Evolutionary conservation across 352 stramenopile genomes (phyloP).

Genomic region (Lagenidium sp.): DNA sequence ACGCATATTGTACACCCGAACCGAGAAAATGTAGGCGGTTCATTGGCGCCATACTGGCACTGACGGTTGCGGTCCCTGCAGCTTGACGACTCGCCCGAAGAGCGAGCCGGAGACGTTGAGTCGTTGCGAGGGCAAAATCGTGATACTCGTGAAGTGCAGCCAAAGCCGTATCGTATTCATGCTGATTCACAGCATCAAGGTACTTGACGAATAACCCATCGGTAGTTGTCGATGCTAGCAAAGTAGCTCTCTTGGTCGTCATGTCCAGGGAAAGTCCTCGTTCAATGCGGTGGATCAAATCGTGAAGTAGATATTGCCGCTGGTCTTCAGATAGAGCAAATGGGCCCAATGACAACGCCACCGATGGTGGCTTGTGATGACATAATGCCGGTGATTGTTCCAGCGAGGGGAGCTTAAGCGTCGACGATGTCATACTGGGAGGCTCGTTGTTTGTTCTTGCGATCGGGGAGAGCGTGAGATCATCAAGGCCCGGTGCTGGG

Average conservation of each 20-base stretch:
- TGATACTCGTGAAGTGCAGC: slow-evolving; percentile 92
- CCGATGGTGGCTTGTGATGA: no score
- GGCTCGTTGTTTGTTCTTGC: slow-evolving; percentile 4
- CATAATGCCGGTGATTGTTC: no score
- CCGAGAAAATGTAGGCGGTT: slow-evolving; percentile 42
- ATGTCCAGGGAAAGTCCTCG: slow-evolving; percentile 9
- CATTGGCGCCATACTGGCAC: slow-evolving; percentile 1
- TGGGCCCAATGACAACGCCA: no score
- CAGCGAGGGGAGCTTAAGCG: no score
- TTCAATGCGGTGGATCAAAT: slow-evolving; percentile 26
- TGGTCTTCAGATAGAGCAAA: slow-evolving; percentile 44
- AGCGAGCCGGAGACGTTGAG: slow-evolving; percentile 3
- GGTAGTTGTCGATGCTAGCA: slow-evolving; percentile 4
- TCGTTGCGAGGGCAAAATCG: slow-evolving; percentile 66
- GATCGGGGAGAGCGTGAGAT: slow-evolving; percentile 15
- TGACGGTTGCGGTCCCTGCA: neutral
- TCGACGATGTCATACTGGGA: slow-evolving; percentile 11
- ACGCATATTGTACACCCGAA: slow-evolving; percentile 84
- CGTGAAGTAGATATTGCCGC: slow-evolving; percentile 43
- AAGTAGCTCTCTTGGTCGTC: slow-evolving; percentile 5
- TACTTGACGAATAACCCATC: slow-evolving; percentile 83
- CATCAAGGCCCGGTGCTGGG: slow-evolving; percentile 11
- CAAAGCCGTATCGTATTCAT: slow-evolving; percentile 81
- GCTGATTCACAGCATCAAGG: slow-evolving; percentile 67
- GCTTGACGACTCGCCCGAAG: neutral